Percentiles rank a stretch among this genome's conserved stretches.
Evolutionary conservation across 2,329 filamentous ascomycete species (phyloP).

Genomic region (Penicillium italicum): DNA sequence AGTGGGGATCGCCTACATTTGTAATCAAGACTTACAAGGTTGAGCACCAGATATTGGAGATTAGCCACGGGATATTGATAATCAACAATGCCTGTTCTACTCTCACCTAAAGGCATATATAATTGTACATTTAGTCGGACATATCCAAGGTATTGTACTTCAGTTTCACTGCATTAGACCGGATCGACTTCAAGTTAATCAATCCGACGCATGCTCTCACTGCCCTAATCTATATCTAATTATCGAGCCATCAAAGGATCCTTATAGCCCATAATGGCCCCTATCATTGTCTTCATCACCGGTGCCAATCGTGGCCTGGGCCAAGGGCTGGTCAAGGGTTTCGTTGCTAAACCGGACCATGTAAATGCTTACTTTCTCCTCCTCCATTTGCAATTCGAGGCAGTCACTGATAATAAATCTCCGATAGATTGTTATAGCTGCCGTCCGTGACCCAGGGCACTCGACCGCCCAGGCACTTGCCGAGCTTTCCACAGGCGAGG

Average conservation of each 20-base stretch:
- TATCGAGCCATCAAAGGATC: not conserved
- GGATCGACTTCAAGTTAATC: not conserved
- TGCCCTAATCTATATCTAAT: not conserved
- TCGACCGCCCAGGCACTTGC: slow-evolving; percentile 25
- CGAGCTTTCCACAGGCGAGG: slow-evolving; percentile 19
- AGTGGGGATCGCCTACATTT: not conserved
- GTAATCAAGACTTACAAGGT: not conserved
- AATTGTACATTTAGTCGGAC: not conserved
- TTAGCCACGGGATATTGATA: not conserved
- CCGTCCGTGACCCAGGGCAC: slow-evolving; percentile 33
- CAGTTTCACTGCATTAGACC: not conserved
- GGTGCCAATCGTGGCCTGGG: slow-evolving; percentile 19
- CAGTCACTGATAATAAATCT: not conserved
- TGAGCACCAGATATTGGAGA: not conserved
- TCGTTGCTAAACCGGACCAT: slow-evolving; percentile 10
- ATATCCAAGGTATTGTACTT: not conserved
- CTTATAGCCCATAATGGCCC: not conserved
- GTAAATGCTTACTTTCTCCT: not conserved
- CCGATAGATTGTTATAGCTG: slow-evolving; percentile 35
- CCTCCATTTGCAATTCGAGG: not conserved
- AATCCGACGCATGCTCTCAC: not conserved
- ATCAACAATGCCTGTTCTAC: not conserved
- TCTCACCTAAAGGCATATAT: not conserved
- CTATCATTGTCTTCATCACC: slow-evolving; percentile 13
- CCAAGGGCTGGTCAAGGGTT: slow-evolving; percentile 11